Conservation (phyloP, 495 filamentous ascomycete genomes). For the Aspergillus leporis region DNA sequence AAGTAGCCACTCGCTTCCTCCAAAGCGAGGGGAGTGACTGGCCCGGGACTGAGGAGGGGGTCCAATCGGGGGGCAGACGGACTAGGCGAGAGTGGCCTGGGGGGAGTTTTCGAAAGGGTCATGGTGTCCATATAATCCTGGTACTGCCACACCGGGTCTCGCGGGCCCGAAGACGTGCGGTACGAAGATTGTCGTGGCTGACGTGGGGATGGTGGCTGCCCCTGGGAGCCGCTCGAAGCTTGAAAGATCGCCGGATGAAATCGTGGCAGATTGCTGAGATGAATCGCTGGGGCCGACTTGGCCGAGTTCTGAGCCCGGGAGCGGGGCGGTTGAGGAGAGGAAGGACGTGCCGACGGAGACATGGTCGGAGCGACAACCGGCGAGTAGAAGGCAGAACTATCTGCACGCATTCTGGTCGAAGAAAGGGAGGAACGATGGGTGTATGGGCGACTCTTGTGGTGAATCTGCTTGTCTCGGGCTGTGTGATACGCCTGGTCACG, state of each 20-base stretch:
- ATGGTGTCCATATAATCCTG: constrained; percentile 38
- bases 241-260: constrained; percentile 54
- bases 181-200: constrained; percentile 36
- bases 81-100: constrained; percentile 36
- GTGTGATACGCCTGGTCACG: constrained; percentile 30
- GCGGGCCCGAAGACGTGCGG: constrained; percentile 35
- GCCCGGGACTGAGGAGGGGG: constrained; percentile 73
- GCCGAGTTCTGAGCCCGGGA: constrained; percentile 27
- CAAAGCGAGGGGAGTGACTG: constrained; percentile 74
- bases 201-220: constrained; percentile 33
- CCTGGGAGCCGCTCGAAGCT: constrained; percentile 23
- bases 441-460: constrained; percentile 13
- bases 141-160: constrained; percentile 42
- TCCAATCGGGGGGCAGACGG: constrained; percentile 63
- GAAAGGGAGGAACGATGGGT: constrained; percentile 25
- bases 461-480: constrained; percentile 18
- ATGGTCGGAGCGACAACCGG: constrained; percentile 38
- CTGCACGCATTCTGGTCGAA: constrained; percentile 40
- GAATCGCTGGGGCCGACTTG: constrained; percentile 38
- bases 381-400: constrained; percentile 39
- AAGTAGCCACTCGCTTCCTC: constrained; percentile 60
- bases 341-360: constrained; percentile 36
- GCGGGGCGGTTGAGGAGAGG: constrained; percentile 37
- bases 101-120: constrained; percentile 26
- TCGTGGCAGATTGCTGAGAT: constrained; percentile 45